Evolutionary conservation across 1,284 basidiomycete genomes (phyloP).

Genomic region (Leccinum griseonigrum): DNA sequence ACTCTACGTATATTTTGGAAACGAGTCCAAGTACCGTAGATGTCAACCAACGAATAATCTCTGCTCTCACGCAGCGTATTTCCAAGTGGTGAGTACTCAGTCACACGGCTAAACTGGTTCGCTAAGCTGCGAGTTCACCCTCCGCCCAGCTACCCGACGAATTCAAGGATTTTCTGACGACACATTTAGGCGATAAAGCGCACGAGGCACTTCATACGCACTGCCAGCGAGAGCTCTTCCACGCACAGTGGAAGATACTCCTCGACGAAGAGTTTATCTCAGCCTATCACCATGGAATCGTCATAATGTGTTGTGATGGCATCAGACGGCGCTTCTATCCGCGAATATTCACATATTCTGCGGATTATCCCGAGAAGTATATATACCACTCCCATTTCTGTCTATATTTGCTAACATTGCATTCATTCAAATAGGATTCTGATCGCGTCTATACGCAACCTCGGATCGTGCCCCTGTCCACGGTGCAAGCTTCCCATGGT

Average conservation of each 20-base stretch:
- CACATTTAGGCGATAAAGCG: too few species aligned
- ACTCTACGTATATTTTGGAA: neutral
- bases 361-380: neutral
- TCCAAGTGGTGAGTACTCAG: neutral
- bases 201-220: too few species aligned
- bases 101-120: neutral
- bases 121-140: neutral
- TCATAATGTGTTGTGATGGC: neutral
- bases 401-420: neutral
- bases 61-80: neutral
- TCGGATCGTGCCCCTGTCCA: too few species aligned
- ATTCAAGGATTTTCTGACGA: neutral
- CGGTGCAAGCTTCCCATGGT: constrained; percentile 5
- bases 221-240: too few species aligned
- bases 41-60: neutral
- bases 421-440: neutral
- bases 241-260: too few species aligned
- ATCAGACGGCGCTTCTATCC: neutral
- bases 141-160: neutral
- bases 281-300: neutral
- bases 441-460: too few species aligned
- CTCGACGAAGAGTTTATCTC: neutral
- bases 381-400: neutral
- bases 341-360: too few species aligned
- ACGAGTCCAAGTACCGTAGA: neutral